A percentile compares a stretch with the other conserved stretches of the same genome.
phyloP scores from a whole-genome alignment of 805 yeast genomes.

The Wickerhamomyces alni region DNA sequence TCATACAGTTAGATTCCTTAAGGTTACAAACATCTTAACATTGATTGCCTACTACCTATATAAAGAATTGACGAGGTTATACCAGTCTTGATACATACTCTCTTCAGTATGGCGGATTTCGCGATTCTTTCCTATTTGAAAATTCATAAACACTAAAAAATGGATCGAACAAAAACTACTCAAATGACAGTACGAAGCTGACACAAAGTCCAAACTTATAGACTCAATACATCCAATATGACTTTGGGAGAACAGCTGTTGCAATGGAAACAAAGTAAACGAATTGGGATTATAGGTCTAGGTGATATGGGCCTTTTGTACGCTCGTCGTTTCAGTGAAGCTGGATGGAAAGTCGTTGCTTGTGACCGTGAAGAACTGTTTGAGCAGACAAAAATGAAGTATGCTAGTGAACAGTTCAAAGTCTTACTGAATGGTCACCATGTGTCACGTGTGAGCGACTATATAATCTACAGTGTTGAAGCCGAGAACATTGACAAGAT shows the following conservation, averaged over 20 bases:
- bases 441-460: conserved; percentile 79
- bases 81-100: too few species aligned
- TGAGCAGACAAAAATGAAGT: conserved; percentile 37
- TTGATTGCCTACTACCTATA: too few species aligned
- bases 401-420: conserved; percentile 38
- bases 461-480: conserved; percentile 85
- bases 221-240: too few species aligned
- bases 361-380: conserved; percentile 74
- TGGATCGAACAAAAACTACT: too few species aligned
- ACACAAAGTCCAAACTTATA: not conserved
- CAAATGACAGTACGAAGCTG: not conserved
- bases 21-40: too few species aligned
- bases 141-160: too few species aligned
- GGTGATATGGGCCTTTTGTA: conserved; percentile 96
- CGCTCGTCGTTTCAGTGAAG: conserved; percentile 67
- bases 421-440: conserved; percentile 74
- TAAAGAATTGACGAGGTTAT: too few species aligned
- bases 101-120: too few species aligned
- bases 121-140: too few species aligned
- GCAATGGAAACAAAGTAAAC: conserved; percentile 39
- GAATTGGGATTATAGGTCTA: conserved; percentile 86
- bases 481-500: conserved; percentile 77
- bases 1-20: too few species aligned
- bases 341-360: conserved; percentile 87
- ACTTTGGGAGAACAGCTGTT: not conserved